A percentile compares a stretch with the other conserved stretches of the same genome.
Conservation (phyloP, 2,329 filamentous ascomycete genomes). For the Arthroderma sp. region DNA sequence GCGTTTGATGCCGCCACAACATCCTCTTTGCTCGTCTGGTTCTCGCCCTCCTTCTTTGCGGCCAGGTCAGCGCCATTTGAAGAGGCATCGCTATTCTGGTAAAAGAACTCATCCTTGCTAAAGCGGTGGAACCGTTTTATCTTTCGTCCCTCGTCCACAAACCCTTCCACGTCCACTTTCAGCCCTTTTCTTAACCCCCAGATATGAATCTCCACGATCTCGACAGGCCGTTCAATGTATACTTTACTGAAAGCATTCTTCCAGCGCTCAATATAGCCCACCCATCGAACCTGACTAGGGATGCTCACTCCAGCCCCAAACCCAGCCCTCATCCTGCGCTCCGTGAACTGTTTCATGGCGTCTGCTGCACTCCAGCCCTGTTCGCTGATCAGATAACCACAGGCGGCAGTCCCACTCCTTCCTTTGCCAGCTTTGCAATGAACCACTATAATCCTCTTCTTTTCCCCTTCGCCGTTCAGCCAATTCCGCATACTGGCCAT, state of each 20-base stretch:
- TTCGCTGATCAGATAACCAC: conserved; percentile 81
- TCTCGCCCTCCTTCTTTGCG: not conserved
- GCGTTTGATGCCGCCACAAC: not conserved
- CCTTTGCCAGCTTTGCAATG: conserved; percentile 98
- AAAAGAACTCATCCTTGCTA: conserved; percentile 52
- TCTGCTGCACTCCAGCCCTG: conserved; percentile 57
- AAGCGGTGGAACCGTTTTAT: conserved; percentile 81
- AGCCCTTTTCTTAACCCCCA: conserved; percentile 84
- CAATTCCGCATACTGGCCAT: conserved; percentile 89
- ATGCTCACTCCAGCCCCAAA: conserved; percentile 89
- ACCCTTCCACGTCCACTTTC: conserved; percentile 75
- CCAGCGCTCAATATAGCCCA: conserved; percentile 84
- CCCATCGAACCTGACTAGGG: conserved; percentile 77
- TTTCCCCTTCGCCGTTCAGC: conserved; percentile 41
- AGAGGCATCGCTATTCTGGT: conserved; percentile 28
- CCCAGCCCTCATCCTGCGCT: conserved; percentile 73
- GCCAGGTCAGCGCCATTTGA: conserved; percentile 24
- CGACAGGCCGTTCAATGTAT: conserved; percentile 71
- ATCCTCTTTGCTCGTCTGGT: not conserved
- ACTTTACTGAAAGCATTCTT: conserved; percentile 55
- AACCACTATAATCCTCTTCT: conserved; percentile 65
- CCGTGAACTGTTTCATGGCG: conserved; percentile 58
- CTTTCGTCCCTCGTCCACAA: conserved; percentile 72
- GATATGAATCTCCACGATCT: conserved; percentile 77
- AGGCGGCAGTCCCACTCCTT: conserved; percentile 74